Base-by-base conservation (phyloP, 768 basidiomycete genomes). In the Cystofilobasidium macerans region DNA sequence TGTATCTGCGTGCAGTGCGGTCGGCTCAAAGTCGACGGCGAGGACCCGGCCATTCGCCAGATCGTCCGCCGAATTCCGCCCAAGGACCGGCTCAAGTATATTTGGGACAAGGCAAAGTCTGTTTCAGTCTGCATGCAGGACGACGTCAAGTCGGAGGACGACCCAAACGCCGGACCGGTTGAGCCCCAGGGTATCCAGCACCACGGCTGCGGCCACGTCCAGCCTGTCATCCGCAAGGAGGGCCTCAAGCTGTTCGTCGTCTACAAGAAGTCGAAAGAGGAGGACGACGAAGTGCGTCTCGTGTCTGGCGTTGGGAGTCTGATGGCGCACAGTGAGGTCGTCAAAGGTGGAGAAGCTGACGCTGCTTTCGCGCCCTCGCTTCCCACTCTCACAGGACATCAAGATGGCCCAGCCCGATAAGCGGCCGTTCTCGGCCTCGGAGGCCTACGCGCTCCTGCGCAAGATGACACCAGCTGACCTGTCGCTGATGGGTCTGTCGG, bases 1-100 rank as follows among this genome's bases (percentile, higher is more conserved):
- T 88, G 87, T 79, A 90, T 99, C 71, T 99, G 95, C 81, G 89
- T 94, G 71, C 93, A 94, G 75, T 99, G 95, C 77, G 95, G 95
- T 76, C 93, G 88, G 78, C 82, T 98, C 71, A 97, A 95, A 82
- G 89, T 88, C 70, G 90, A 97, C 79, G 86, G 85, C 82, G 68
- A 71, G 38, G 73, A 75, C 62, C 72, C 74, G 30, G 48, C 64
- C 43, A 72, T 75, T 8, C 69, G 64, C 22, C 70, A 65, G 38
- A 68, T 74, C 47, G 71, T 71, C 14, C 63, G 70, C 32, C 66
- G 75, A 43, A 69, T 74, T 38, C 73, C 73, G 35, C 61, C 75
- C 22, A 76, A 77, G 61, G 74, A 77, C 64, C 75, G 76, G 14
- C 67, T 77, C 45, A 73, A 75, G 69, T 71, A 72, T 24, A 73